A percentile compares a stretch with the other conserved stretches of the same genome.
Conservation (phyloP, 2,329 filamentous ascomycete genomes). For the Calonectria honghensis region DNA sequence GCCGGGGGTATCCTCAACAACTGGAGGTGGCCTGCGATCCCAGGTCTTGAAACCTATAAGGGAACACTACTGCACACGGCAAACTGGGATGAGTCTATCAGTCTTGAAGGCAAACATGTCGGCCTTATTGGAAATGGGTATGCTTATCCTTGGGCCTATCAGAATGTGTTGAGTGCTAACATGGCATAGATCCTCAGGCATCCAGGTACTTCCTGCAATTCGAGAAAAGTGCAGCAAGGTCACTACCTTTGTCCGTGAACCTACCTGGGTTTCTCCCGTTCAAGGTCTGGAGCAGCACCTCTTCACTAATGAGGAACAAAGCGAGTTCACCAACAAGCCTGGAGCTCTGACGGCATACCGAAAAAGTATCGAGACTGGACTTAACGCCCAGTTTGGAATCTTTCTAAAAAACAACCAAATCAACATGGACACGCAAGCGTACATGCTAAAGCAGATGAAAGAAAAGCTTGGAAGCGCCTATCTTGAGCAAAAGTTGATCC, state of each 20-base stretch:
- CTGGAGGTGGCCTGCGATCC: constrained; percentile 70
- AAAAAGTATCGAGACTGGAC: constrained; percentile 65
- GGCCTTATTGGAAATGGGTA: constrained; percentile 66
- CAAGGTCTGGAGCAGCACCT: constrained; percentile 65
- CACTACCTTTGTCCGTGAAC: constrained; percentile 70
- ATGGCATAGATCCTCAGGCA: constrained; percentile 60
- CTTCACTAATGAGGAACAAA: constrained; percentile 63
- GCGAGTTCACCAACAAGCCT: constrained; percentile 64
- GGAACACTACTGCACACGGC: constrained; percentile 73
- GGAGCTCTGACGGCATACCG: constrained; percentile 62
- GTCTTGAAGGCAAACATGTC: constrained; percentile 62
- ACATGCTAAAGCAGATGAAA: constrained; percentile 64
- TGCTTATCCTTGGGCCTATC: background rate
- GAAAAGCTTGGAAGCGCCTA: constrained; percentile 64
- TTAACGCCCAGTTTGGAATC: constrained; percentile 68
- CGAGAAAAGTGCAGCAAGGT: constrained; percentile 62
- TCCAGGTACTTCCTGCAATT: constrained; percentile 70
- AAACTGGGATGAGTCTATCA: constrained; percentile 67
- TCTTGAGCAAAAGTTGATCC: constrained; percentile 71
- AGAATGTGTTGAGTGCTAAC: background rate
- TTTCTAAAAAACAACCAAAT: constrained; percentile 65
- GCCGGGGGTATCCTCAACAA: constrained; percentile 70
- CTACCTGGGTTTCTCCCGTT: constrained; percentile 69
- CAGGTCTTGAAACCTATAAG: constrained; percentile 66
- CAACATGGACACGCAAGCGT: constrained; percentile 62